Base-by-base conservation (phyloP, 208 protist species). In the Trypanosoma boissoni region DNA sequence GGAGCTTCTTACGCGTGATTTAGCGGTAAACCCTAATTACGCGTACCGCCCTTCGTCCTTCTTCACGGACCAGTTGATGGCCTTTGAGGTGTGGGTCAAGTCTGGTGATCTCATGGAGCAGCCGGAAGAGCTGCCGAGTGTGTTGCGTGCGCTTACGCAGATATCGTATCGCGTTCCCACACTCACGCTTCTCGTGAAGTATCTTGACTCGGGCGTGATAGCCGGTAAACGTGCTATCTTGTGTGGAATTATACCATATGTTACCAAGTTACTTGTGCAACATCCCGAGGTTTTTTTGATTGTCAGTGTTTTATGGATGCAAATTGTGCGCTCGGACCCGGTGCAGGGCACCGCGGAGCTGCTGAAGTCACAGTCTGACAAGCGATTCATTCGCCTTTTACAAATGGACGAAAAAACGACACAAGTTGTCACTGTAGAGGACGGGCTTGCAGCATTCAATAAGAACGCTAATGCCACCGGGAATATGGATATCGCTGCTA, bases 81-180 rank as follows among this genome's bases (percentile, higher is more conserved):
- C 97, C n/a, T 99, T 99, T 72, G 95, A 99, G 69, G 89, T 99
- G 21, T 99, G 97, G 98, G 82, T 99, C 20, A 80, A 98, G 53
- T 95, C 96, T 28, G 98, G 95, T 0, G 79, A 83, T 20, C 73
- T 88, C 52, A 69, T 78, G 28, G 80, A 95, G 37, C 65, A 78
- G 52, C 98, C 98, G 23, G 88, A 96, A 61, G 97, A 99, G 80
- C 84, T 99, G 32, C 98, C 98, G 29, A 97, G 98, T 58, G 93
- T 99, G 18, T 73, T 99, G 31, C 97, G 98, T 59, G 95, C 96
- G 0, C 79, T 99, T 26, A 86, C 96, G 3, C 88, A 85, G 41
- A 89, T 91, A 50, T 67, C 74, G 2, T 95, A 99, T 71, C 83
- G 97, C 10, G 68, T 98, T 46, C 83, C 92, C n/a, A 97, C 98